These are phyloP conservation scores for Pythium volutum DNA, from an alignment of 352 stramenopile genomes.

Conservation along the genomic window DNA sequence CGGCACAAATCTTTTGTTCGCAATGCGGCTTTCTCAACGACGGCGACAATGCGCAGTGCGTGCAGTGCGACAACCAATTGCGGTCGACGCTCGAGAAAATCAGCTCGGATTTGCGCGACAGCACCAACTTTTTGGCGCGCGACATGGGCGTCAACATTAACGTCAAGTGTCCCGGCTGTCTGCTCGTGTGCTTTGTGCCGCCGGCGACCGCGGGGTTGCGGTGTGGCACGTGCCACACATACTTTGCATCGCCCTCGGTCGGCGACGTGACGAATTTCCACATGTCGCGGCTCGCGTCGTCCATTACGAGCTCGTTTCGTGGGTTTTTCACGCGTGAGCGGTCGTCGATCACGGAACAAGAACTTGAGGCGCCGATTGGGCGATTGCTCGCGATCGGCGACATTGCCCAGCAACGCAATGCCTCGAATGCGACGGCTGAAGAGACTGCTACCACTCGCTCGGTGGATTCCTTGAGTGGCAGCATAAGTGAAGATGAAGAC, in stretches of 20 bases:
- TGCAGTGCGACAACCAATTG: conserved; percentile 73
- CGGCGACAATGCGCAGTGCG: conserved; percentile 57
- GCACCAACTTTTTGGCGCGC: conserved; percentile 73
- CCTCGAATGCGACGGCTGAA: not conserved
- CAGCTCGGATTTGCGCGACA: conserved; percentile 65
- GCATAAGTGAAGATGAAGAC: conserved; percentile 6
- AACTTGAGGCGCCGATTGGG: conserved; percentile 47
- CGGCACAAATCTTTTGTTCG: conserved; percentile 76
- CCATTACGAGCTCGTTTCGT: conserved; percentile 76
- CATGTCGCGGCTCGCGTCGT: conserved; percentile 69
- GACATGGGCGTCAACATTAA: conserved; percentile 85
- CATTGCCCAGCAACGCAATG: conserved; percentile 36
- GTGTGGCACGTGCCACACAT: conserved; percentile 76
- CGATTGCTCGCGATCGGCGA: conserved; percentile 62
- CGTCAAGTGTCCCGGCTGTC: conserved; percentile 78
- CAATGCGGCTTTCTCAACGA: conserved; percentile 75
- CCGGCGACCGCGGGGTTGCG: conserved; percentile 74
- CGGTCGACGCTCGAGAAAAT: conserved; percentile 78
- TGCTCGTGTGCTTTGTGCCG: conserved; percentile 68
- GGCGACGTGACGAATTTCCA: conserved; percentile 84
- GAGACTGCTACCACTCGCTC: not conserved
- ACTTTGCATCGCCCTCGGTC: conserved; percentile 77
- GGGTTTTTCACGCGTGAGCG: conserved; percentile 50
- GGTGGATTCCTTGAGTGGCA: not conserved
- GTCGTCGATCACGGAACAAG: conserved; percentile 31